Evolutionary conservation across 495 filamentous ascomycete species (phyloP), one percentile per base, ranked within the genome.

Genomic region (Thermochaetoides thermophila): DNA sequence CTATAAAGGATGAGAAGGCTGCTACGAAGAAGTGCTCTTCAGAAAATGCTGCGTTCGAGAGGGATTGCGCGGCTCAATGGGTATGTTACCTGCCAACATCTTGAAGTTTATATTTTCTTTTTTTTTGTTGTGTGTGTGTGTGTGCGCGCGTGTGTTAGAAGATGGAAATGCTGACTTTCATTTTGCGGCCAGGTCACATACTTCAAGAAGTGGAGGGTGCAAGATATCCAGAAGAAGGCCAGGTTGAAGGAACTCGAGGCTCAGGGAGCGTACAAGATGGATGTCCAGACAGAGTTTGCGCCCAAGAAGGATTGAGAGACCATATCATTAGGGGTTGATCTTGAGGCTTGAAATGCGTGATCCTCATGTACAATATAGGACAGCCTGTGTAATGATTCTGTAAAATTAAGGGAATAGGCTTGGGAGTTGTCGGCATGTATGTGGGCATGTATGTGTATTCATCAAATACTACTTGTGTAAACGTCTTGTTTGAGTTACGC

Each of bases 171-270:
- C 27, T 35, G 23, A 43, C 20, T 0, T 5, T 5, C n/a, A 16
- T 12, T 2, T 11, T 15, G 12, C 11, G 22, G 35, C 21, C 46
- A 95, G 87, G 84, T 96, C 37, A 81, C 81, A 57, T 94, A 97
- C 58, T 97, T 97, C 66, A 94, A 96, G 59, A 81, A 93, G 52
- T 75, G 83, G 57, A 68, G 89, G 38, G 84, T 96, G 24, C 85
- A 89, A 64, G 86, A 96, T 36, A 68, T 76, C 48, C 80, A 93
- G 37, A 81, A 83, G 51, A 78, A 81, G 42, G 64, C 76, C 56
- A 79, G 78, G 27, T 57, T 96, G 22, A 76, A 78, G 56, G 71
- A 71, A 42, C 69, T 97, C 38, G 71, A 83, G 53, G 73, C 70
- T 16, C 81, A 94, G 53, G 83, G 83, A 40, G 87, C 78, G 17